Evolutionary conservation across 441 rosid genomes (phyloP), one percentile per base, ranked within the genome.

Genomic region (Biscutella auriculata): DNA sequence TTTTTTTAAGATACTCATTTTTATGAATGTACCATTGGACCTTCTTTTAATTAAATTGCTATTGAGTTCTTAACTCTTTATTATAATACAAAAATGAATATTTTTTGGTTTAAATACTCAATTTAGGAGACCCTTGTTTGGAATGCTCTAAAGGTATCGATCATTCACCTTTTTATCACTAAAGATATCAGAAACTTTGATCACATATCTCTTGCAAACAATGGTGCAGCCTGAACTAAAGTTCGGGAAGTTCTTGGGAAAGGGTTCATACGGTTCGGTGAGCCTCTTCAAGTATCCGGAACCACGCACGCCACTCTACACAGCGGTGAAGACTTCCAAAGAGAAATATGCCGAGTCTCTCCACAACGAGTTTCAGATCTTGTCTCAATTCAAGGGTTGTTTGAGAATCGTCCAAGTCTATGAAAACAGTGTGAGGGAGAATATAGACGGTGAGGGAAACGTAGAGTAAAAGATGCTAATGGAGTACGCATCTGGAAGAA

Each of bases 401-500:
- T 6, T 50, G n/a, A 50, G 66, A 40, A 50, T 61, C 32, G 23
- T 61, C 33, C 58, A 61, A 9, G 12, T 30, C n/a, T 32, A 28
- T 33, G 50, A 37, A 2, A 9, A 61, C 58, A 19, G 6, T 13
- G 12, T 61, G 8, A 30, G 19, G 5, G 50, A 60, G 48, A 16
- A n/a, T 6, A 2, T 3, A 0, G 23, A 48, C 49, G 57, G 3
- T 16, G 29, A 48, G 8, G 65, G 65, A 12, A 19, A 40, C 15
- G 17, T 4, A 13, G n/a, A 48, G 14, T 41, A 39, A 8, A 40
- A 15, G 50, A 61, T 61, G 34, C 6, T 50, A 0, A 6, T 61
- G 60, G 66, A 62, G 59, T 62, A 51, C 29, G 66, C 66, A 9
- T 4, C 66, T 51, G 44, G 26, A 41, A 59, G 66, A 15, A 51